Conservation (phyloP, 2,329 filamentous ascomycete species). For the Mycosphaerella arachidis region DNA sequence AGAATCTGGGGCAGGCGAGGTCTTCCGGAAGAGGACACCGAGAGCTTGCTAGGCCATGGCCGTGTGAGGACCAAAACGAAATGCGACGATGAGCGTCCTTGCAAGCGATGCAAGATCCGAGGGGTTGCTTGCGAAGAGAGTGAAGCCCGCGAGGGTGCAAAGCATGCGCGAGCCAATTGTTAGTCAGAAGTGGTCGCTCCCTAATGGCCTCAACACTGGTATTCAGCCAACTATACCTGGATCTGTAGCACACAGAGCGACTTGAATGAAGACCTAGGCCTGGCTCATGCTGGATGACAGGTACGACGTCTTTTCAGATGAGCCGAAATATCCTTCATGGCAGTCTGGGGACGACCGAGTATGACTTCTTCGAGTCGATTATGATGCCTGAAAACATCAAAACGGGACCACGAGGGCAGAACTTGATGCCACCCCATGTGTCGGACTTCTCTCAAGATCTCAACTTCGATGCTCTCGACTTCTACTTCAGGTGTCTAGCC, state of each 20-base stretch:
- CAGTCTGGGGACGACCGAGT: constrained; percentile 3
- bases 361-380: constrained; percentile 29
- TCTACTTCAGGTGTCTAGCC: constrained; percentile 25
- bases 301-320: constrained; percentile 1
- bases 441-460: constrained; percentile 26
- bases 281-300: not conserved
- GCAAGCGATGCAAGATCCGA: constrained; percentile 23
- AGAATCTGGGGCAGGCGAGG: constrained; percentile 12
- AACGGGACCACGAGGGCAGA: not conserved
- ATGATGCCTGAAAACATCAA: constrained; percentile 24
- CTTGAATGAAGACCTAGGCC: not conserved
- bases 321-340: constrained; percentile 1
- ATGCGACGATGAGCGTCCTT: constrained; percentile 26
- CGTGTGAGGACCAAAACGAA: constrained; percentile 28
- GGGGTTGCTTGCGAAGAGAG: constrained; percentile 22
- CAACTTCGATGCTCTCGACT: constrained; percentile 20
- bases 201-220: not conserved
- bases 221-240: constrained; percentile 8
- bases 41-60: constrained; percentile 23
- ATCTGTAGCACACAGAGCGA: constrained; percentile 2
- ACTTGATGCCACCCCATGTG: constrained; percentile 20
- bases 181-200: not conserved
- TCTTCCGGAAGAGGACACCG: constrained; percentile 22
- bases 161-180: constrained; percentile 2
- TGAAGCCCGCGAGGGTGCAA: constrained; percentile 13